Conservation (phyloP, 2,329 filamentous ascomycete species). For the Diaporthe amygdali region DNA sequence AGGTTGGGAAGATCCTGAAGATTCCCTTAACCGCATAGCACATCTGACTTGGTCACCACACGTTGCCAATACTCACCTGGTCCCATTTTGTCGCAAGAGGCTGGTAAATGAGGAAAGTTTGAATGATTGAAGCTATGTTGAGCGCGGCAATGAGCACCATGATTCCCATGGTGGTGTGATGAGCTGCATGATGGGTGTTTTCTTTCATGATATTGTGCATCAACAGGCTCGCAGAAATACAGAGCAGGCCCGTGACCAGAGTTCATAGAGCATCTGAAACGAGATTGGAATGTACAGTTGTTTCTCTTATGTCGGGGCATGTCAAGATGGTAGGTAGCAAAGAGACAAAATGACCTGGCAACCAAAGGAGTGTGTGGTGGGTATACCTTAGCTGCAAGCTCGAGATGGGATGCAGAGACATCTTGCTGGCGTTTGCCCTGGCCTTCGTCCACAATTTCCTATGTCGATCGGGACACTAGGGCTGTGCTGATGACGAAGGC, state of each 20-base stretch:
- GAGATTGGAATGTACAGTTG: not conserved
- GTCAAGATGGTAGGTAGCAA: too few species aligned
- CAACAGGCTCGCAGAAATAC: not conserved
- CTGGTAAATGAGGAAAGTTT: conserved; percentile 4
- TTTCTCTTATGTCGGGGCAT: too few species aligned
- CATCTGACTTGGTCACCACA: not conserved
- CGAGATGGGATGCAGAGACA: not conserved
- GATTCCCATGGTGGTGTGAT: not conserved
- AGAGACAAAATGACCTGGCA: not conserved
- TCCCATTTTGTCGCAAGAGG: conserved; percentile 17
- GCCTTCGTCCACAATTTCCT: conserved; percentile 5
- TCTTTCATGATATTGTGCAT: not conserved
- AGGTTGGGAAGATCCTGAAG: not conserved
- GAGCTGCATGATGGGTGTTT: fast-evolving
- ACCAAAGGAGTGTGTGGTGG: too few species aligned
- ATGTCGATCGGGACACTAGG: not conserved
- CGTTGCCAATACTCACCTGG: too few species aligned
- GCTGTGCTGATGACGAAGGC: not conserved
- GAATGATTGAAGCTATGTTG: not conserved
- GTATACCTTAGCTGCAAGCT: conserved; percentile 6
- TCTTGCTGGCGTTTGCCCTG: conserved; percentile 8
- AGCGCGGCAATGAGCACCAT: not conserved
- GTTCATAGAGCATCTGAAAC: conserved; percentile 7
- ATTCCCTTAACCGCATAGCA: not conserved
- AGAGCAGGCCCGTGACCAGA: not conserved